phyloP scores from a whole-genome alignment of 768 basidiomycete species.

The Mycena sanguinolenta region DNA sequence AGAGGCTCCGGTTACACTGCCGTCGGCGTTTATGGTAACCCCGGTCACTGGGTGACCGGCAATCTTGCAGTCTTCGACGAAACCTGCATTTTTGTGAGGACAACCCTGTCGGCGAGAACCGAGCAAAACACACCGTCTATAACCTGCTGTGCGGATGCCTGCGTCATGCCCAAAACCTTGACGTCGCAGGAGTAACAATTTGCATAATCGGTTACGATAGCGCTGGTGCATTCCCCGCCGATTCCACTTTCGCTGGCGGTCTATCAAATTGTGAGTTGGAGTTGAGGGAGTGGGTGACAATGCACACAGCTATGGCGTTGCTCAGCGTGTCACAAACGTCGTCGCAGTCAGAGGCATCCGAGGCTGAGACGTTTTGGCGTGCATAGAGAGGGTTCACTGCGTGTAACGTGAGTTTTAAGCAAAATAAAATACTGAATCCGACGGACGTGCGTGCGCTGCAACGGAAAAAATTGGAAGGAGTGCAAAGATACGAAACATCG shows the following conservation, averaged over 20 bases:
- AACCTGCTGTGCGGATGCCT: not conserved
- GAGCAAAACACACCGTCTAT: slow-evolving; percentile 7
- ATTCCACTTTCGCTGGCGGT: not conserved
- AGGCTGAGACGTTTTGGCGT: slow-evolving; percentile 4
- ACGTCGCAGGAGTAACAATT: slow-evolving; percentile 19
- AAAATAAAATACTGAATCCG: not conserved
- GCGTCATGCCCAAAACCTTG: not conserved
- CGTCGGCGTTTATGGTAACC: not conserved
- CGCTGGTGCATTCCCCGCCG: slow-evolving; percentile 15
- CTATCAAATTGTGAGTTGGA: not conserved
- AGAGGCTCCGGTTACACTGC: not conserved
- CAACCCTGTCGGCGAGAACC: not conserved
- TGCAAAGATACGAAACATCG: slow-evolving; percentile 15
- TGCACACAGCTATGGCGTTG: not conserved
- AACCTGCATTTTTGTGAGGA: not conserved
- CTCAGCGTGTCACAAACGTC: not conserved
- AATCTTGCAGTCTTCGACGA: not conserved
- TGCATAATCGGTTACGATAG: slow-evolving; percentile 7
- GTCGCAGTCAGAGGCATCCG: slow-evolving; percentile 2
- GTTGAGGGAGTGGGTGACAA: too few relatives aligned
- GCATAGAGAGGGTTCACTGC: not conserved
- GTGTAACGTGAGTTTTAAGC: too few relatives aligned
- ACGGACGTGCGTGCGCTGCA: slow-evolving; percentile 18
- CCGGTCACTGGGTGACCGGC: not conserved
- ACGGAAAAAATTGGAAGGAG: slow-evolving; percentile 19